These are phyloP conservation scores for Diospyros lotus DNA, from an alignment of 148 eudicot genomes.

Conservation along the genomic window DNA sequence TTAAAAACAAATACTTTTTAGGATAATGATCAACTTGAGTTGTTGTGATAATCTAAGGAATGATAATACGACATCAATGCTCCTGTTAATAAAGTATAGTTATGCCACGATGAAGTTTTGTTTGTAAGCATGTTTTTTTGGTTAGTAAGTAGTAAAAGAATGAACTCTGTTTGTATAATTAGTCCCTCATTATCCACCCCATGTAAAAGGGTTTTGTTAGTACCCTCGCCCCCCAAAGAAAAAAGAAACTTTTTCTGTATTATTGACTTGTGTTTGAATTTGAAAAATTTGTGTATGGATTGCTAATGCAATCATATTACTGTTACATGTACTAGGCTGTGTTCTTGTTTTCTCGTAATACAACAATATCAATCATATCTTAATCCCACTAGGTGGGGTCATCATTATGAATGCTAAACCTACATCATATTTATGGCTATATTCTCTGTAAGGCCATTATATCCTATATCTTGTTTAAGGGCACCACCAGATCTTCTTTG, in stretches of 20 bases:
- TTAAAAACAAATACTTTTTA: neutral
- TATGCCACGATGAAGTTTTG: neutral
- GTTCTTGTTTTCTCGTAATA: neutral
- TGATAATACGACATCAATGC: neutral
- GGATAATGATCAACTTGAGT: neutral
- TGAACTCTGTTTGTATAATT: neutral
- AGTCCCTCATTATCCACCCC: neutral
- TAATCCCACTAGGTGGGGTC: too few species aligned
- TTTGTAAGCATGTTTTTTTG: too few species aligned
- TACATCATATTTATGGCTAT: too few species aligned
- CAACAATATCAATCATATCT: too few species aligned
- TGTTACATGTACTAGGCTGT: neutral
- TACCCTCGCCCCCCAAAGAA: neutral
- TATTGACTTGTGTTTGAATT: neutral
- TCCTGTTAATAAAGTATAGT: neutral
- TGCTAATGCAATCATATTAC: neutral
- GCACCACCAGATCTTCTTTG: too few species aligned
- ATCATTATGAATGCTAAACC: too few species aligned
- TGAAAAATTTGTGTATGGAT: conserved; percentile 4
- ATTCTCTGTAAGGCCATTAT: too few species aligned
- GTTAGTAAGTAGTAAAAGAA: neutral
- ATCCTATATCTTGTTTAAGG: too few species aligned
- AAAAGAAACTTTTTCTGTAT: too few species aligned
- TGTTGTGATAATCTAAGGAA: neutral
- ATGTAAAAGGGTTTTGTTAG: neutral